A percentile compares a stretch with the other conserved stretches of the same genome.
phyloP scores from a whole-genome alignment of 495 filamentous ascomycete species.

The Apiosordaria backusii region DNA sequence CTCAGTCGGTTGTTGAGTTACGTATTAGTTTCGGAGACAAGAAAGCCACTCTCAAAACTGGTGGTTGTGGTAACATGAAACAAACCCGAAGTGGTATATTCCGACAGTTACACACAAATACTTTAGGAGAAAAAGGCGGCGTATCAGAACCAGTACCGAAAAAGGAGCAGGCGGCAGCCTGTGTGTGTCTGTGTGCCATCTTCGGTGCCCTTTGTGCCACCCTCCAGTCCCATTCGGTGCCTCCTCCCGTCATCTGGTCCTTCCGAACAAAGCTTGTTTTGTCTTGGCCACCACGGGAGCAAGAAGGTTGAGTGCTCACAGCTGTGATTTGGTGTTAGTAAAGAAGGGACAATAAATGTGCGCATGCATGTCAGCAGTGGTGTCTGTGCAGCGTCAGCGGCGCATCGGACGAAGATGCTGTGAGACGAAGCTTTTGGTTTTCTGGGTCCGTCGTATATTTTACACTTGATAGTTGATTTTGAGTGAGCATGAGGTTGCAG shows the following conservation, averaged over 20 bases:
- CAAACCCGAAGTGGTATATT: not conserved
- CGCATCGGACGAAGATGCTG: not conserved
- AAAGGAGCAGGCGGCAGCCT: not conserved
- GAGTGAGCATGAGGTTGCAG: not conserved
- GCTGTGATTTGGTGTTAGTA: not conserved
- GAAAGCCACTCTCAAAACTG: not conserved
- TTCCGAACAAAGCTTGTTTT: not conserved
- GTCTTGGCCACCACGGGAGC: not conserved
- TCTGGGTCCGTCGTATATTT: too few species aligned
- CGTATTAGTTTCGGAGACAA: not conserved
- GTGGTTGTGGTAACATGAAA: not conserved
- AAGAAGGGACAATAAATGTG: not conserved
- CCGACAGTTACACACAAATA: not conserved
- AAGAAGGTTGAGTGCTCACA: too few species aligned
- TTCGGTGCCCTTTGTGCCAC: not conserved
- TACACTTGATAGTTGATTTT: too few species aligned
- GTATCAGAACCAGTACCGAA: not conserved
- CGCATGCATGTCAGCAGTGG: not conserved
- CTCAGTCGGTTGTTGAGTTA: not conserved
- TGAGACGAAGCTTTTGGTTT: not conserved
- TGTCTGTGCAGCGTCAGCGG: too few species aligned
- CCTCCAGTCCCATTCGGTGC: not conserved
- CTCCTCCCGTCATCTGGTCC: not conserved
- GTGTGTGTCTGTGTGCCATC: not conserved
- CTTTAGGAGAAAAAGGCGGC: not conserved